Evolutionary conservation across 495 filamentous ascomycete genomes (phyloP).

Genomic region (Penicillium canescens): DNA sequence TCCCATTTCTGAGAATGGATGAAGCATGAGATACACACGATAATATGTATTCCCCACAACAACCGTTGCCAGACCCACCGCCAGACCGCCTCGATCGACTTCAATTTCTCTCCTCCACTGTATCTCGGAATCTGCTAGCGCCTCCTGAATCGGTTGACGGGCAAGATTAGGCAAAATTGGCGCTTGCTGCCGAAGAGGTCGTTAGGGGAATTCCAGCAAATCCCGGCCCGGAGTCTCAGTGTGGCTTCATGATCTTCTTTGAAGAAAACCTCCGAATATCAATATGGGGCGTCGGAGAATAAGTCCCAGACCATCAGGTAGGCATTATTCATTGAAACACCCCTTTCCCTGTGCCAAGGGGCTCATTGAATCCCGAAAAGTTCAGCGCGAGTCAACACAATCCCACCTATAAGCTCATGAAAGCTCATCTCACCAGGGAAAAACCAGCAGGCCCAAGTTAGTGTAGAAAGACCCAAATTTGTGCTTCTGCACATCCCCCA

Average conservation of each 20-base stretch:
- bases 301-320: neutral
- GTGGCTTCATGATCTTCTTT: slow-evolving; percentile 1
- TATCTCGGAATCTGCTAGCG: too few species aligned
- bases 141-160: too few species aligned
- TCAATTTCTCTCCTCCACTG: too few species aligned
- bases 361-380: too few species aligned
- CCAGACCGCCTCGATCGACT: slow-evolving; percentile 26
- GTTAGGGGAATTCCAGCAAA: slow-evolving; percentile 9
- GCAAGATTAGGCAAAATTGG: neutral
- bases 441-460: neutral
- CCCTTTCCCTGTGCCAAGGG: too few species aligned
- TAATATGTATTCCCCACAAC: neutral
- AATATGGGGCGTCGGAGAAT: neutral
- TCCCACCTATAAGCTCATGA: too few species aligned
- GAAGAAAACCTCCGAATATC: neutral
- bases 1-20: too few species aligned
- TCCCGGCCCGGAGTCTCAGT: slow-evolving; percentile 19
- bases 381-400: too few species aligned
- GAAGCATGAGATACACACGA: too few species aligned
- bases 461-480: neutral
- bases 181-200: neutral
- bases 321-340: too few species aligned
- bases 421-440: too few species aligned
- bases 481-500: neutral
- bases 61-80: slow-evolving; percentile 27